Evolutionary conservation across 371 early-diverging fungal species (phyloP).

Genomic region (Mucor plumbeus): DNA sequence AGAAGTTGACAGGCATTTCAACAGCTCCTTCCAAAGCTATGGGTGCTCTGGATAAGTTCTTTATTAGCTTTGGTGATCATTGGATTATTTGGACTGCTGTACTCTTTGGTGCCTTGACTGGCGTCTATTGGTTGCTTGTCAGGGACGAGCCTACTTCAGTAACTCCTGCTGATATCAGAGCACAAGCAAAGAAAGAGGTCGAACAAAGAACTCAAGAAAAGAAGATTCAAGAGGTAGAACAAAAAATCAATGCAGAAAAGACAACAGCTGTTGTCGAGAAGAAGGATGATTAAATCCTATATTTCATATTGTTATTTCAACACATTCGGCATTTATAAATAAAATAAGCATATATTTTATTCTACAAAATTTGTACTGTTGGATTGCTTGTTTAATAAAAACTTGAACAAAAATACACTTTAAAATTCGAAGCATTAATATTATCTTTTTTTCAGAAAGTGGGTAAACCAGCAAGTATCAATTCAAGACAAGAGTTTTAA

Average conservation of each 20-base stretch:
- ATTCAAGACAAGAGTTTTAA: too few relatives aligned
- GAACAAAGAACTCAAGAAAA: conserved; percentile 14
- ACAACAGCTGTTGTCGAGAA: not conserved
- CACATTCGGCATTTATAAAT: too few relatives aligned
- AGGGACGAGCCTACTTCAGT: conserved; percentile 4
- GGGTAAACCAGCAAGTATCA: too few relatives aligned
- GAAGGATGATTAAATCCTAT: not conserved
- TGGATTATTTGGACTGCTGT: conserved; percentile 25
- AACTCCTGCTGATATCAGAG: conserved; percentile 11
- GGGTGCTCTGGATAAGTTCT: conserved; percentile 5
- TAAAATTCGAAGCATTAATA: too few relatives aligned
- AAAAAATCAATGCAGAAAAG: not conserved
- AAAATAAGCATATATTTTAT: too few relatives aligned
- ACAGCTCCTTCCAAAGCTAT: conserved; percentile 23
- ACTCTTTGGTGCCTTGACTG: conserved; percentile 8
- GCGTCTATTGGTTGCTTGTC: conserved; percentile 9
- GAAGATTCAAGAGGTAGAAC: not conserved
- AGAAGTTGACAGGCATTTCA: conserved; percentile 17
- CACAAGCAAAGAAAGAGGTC: conserved; percentile 8
- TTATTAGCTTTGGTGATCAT: conserved; percentile 24
- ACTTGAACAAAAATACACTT: too few relatives aligned
- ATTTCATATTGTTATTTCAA: too few relatives aligned
- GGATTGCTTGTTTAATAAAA: too few relatives aligned
- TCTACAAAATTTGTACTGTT: too few relatives aligned
- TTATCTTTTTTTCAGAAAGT: too few relatives aligned